These are phyloP conservation scores for Rhododendron ovatum DNA, from an alignment of 148 eudicot species.

Conservation along the genomic window DNA sequence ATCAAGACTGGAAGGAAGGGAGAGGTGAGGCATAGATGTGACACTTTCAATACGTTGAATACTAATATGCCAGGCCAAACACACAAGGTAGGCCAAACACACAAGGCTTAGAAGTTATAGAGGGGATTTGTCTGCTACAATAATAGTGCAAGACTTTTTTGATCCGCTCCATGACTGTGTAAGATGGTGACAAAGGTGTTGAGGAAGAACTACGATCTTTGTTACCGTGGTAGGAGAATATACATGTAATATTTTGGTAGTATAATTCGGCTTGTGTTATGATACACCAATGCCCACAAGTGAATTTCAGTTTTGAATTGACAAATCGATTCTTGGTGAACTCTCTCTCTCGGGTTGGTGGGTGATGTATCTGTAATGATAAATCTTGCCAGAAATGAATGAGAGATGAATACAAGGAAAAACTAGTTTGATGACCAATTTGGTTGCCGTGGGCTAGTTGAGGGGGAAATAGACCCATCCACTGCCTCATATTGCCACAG, in stretches of 20 bases:
- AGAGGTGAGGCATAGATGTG: constrained; percentile 60
- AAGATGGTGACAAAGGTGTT: background rate
- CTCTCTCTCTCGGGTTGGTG: too few relatives aligned
- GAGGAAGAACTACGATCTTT: background rate
- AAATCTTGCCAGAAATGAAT: background rate
- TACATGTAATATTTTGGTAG: background rate
- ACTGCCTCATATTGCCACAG: background rate
- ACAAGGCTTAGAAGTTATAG: background rate
- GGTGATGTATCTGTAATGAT: too few relatives aligned
- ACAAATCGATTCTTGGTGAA: background rate
- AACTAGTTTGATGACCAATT: background rate
- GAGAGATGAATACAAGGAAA: background rate
- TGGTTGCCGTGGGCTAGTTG: background rate
- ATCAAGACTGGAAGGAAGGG: constrained; percentile 50
- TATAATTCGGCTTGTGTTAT: background rate
- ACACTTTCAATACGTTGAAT: constrained; percentile 33
- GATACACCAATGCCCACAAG: background rate
- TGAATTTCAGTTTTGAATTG: background rate
- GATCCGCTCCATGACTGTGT: background rate
- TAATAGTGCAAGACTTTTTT: background rate
- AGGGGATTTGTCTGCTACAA: background rate
- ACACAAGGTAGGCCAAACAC: background rate
- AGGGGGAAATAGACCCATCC: background rate
- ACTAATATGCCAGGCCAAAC: background rate
- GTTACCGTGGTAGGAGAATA: background rate